phyloP scores from a whole-genome alignment of 345 rosid genomes.

The Acer negundo region DNA sequence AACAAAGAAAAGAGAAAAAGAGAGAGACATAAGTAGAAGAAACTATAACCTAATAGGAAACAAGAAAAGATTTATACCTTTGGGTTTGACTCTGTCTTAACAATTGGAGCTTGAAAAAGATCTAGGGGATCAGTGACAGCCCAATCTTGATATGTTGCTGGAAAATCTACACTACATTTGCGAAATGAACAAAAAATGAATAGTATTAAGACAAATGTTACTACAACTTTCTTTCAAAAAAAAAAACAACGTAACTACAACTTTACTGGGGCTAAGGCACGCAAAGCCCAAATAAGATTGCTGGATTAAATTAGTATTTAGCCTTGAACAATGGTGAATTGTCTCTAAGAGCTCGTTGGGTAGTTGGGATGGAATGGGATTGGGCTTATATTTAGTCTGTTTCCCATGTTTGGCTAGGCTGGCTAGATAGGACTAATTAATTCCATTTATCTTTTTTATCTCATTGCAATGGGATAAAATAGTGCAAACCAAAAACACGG shows the following conservation, averaged over 20 bases:
- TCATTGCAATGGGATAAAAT: too few species aligned
- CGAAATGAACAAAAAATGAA: conserved; percentile 19
- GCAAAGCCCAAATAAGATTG: neutral
- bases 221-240: neutral
- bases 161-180: conserved; percentile 89
- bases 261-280: neutral
- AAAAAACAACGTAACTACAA: neutral
- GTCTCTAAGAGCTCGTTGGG: too few species aligned
- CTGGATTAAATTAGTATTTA: too few species aligned
- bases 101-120: conserved; percentile 76
- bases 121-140: conserved; percentile 60
- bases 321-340: too few species aligned
- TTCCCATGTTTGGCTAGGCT: too few species aligned
- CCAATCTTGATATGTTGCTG: conserved; percentile 80
- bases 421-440: too few species aligned
- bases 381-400: too few species aligned
- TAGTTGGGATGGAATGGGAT: too few species aligned
- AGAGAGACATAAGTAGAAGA: neutral
- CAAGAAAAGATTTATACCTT: conserved; percentile 45
- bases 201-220: conserved; percentile 15
- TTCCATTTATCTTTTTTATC: too few species aligned
- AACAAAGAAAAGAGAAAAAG: neutral
- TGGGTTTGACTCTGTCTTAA: conserved; percentile 77
- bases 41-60: neutral
- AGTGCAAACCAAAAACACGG: too few species aligned